A percentile compares a stretch with the other conserved stretches of the same genome.
Conservation (phyloP, 345 rosid genomes). For the Populus alba region DNA sequence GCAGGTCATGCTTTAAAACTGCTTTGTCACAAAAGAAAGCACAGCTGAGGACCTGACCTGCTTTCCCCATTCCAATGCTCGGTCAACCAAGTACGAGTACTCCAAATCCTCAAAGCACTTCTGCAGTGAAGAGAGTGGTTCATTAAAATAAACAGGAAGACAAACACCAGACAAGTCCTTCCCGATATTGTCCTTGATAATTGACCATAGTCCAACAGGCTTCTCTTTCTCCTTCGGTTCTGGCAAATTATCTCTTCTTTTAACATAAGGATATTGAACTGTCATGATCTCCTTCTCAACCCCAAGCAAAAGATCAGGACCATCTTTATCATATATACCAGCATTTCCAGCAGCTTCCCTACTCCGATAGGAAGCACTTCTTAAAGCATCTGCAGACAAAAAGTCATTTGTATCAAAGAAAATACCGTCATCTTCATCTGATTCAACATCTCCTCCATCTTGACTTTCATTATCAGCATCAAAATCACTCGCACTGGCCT, state of each 20-base stretch:
- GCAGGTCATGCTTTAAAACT: slow-evolving; percentile 33
- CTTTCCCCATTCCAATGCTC: slow-evolving; percentile 90
- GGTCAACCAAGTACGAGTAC: slow-evolving; percentile 86
- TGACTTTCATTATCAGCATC: slow-evolving; percentile 92
- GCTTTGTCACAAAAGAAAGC: slow-evolving; percentile 32
- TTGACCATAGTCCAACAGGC: slow-evolving; percentile 96
- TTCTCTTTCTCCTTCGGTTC: slow-evolving; percentile 97
- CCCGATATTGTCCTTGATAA: slow-evolving; percentile 95
- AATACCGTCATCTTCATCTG: slow-evolving; percentile 79
- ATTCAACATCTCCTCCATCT: slow-evolving; percentile 82
- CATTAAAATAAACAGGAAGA: slow-evolving; percentile 95
- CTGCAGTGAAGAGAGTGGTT: slow-evolving; percentile 94
- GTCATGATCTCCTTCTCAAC: slow-evolving; percentile 47
- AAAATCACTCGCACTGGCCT: slow-evolving; percentile 82
- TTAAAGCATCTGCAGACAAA: slow-evolving; percentile 72
- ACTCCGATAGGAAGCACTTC: slow-evolving; percentile 87
- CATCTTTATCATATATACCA: slow-evolving; percentile 56
- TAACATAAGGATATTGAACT: slow-evolving; percentile 68
- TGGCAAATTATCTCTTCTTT: slow-evolving; percentile 86
- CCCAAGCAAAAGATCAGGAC: slow-evolving; percentile 52
- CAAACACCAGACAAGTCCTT: slow-evolving; percentile 99
- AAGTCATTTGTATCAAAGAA: slow-evolving; percentile 91
- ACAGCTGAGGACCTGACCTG: slow-evolving; percentile 64
- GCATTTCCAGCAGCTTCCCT: slow-evolving; percentile 67
- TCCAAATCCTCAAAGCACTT: slow-evolving; percentile 99